These are phyloP conservation scores for Populus pruinosa DNA, from an alignment of 345 rosid species.

Conservation along the genomic window DNA sequence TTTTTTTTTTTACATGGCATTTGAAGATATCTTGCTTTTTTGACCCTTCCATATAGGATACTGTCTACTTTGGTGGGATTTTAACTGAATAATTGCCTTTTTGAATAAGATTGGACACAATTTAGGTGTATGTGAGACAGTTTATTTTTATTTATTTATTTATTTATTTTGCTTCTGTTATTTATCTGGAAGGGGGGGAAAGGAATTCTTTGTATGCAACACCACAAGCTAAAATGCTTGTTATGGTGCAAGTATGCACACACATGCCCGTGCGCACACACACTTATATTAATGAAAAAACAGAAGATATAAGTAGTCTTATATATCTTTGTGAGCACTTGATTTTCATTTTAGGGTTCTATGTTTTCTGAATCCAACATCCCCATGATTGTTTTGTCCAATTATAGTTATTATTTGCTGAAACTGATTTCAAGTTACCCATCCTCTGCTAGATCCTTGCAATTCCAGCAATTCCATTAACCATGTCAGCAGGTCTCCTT, in stretches of 20 bases:
- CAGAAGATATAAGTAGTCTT: background rate
- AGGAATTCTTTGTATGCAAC: background rate
- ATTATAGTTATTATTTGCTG: background rate
- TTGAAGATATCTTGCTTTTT: background rate
- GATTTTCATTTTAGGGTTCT: background rate
- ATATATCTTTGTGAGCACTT: background rate
- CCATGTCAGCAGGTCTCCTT: constrained; percentile 99
- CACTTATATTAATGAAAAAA: background rate
- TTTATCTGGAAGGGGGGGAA: background rate
- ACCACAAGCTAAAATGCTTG: background rate
- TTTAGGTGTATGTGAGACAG: background rate
- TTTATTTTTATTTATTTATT: too few relatives aligned
- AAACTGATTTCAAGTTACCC: constrained; percentile 11
- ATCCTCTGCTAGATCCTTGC: constrained; percentile 64
- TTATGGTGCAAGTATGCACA: background rate
- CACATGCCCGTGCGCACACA: background rate
- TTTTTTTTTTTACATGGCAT: background rate
- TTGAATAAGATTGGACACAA: background rate
- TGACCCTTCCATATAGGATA: background rate
- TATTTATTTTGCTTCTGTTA: background rate
- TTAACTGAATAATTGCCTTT: background rate
- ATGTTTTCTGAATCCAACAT: background rate
- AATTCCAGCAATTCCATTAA: constrained; percentile 91
- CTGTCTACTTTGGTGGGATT: background rate
- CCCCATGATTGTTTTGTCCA: background rate